Conservation (phyloP, 257 asterid genomes). For the Solanum etuberosum region DNA sequence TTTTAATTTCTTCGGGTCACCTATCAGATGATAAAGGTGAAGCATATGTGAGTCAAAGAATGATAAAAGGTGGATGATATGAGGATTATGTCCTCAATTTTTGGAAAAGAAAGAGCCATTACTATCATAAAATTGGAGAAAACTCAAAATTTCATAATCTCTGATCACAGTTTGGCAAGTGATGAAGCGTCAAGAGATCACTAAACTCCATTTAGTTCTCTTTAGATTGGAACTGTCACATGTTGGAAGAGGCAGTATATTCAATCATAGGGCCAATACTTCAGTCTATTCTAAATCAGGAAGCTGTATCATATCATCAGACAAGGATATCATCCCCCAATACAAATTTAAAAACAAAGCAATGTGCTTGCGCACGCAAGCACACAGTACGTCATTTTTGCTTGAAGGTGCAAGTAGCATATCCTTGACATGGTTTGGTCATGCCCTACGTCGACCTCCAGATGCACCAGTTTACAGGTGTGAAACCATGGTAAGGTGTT, state of each 20-base stretch:
- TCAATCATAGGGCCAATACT: not conserved
- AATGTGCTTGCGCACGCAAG: not conserved
- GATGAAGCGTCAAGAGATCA: not conserved
- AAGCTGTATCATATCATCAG: not conserved
- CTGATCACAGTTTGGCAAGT: not conserved
- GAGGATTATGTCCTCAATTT: not conserved
- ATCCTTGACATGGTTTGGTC: not conserved
- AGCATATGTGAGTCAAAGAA: not conserved
- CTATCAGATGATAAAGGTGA: slow-evolving; percentile 19
- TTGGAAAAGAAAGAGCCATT: not conserved
- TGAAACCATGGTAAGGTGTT: not conserved
- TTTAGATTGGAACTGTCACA: not conserved
- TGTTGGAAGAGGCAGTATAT: not conserved
- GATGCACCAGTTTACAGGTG: not conserved
- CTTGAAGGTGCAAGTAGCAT: not conserved
- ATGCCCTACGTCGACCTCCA: not conserved
- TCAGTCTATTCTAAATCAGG: not conserved
- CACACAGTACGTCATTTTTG: not conserved
- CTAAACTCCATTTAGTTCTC: not conserved
- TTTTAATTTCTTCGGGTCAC: slow-evolving; percentile 63
- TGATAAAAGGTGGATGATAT: not conserved
- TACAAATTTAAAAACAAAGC: not conserved
- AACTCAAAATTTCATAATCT: not conserved
- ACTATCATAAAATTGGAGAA: not conserved
- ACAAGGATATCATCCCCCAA: not conserved